Conservation (phyloP, 108 stramenopile genomes). For the Nitzschia sp. region DNA sequence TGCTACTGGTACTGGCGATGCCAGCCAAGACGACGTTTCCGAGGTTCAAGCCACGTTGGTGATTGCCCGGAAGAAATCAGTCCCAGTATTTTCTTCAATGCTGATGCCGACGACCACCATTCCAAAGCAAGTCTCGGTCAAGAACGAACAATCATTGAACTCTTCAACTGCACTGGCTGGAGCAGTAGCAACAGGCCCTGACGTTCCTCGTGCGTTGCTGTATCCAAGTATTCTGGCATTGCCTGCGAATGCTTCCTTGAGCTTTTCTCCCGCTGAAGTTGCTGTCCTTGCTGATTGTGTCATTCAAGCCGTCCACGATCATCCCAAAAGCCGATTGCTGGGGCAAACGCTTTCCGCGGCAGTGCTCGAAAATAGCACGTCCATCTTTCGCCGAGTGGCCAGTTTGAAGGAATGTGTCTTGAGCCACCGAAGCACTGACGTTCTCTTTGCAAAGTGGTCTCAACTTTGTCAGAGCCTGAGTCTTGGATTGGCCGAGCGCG, state of each 20-base stretch:
- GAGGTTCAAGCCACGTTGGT: conserved; percentile 20
- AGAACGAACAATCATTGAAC: background rate
- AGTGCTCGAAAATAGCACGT: background rate
- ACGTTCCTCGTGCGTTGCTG: background rate
- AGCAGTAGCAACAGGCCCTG: background rate
- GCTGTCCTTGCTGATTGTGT: conserved; percentile 20
- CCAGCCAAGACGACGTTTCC: background rate
- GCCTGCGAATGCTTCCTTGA: conserved; percentile 4
- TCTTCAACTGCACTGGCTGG: background rate
- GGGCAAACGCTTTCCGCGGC: conserved; percentile 4
- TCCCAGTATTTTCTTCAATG: background rate
- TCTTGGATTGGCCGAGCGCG: background rate
- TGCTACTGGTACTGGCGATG: background rate
- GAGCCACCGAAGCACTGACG: background rate
- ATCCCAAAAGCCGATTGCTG: conserved; percentile 9
- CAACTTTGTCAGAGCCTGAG: background rate
- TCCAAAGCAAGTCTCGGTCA: background rate
- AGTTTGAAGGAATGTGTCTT: conserved; percentile 3
- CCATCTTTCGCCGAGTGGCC: conserved; percentile 8
- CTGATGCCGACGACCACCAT: background rate
- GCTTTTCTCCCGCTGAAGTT: conserved; percentile 1
- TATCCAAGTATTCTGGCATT: background rate
- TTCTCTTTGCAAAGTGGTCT: conserved; percentile 13
- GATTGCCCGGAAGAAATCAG: conserved; percentile 33
- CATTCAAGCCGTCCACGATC: conserved; percentile 17